Conservation (phyloP, 495 filamentous ascomycete species). For the Aspergillus leporis region DNA sequence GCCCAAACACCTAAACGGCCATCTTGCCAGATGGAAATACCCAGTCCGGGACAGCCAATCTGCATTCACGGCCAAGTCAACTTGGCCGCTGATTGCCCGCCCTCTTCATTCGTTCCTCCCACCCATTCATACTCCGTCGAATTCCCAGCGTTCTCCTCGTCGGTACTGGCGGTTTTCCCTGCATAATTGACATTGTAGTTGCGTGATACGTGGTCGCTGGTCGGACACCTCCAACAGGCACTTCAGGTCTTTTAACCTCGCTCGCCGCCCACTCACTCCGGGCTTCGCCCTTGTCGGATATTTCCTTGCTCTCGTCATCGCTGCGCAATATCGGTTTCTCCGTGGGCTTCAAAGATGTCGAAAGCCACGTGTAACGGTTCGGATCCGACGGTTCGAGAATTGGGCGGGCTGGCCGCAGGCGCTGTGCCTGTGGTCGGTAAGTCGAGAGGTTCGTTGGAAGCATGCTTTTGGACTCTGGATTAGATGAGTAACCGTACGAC, state of each 20-base stretch:
- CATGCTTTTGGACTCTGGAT: constrained; percentile 5
- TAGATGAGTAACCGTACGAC: constrained; percentile 4
- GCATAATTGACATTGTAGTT: constrained; percentile 50
- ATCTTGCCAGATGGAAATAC: neutral
- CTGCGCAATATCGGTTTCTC: constrained; percentile 24
- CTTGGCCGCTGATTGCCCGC: constrained; percentile 13
- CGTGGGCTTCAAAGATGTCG: constrained; percentile 26
- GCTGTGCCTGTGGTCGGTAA: constrained; percentile 42
- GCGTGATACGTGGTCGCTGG: constrained; percentile 52
- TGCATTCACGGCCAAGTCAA: neutral
- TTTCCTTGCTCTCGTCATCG: constrained; percentile 8
- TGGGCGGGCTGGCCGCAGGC: constrained; percentile 37
- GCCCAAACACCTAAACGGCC: neutral
- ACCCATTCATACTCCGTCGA: constrained; percentile 59
- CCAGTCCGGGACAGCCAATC: neutral
- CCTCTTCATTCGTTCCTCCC: constrained; percentile 50
- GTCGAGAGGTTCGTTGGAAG: constrained; percentile 30
- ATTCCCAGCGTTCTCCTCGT: constrained; percentile 56
- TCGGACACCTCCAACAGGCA: constrained; percentile 25
- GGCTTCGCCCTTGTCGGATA: constrained; percentile 12
- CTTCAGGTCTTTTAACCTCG: constrained; percentile 29
- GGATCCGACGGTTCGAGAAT: constrained; percentile 38
- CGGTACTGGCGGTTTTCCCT: constrained; percentile 27
- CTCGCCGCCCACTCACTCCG: constrained; percentile 13
- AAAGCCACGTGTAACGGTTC: constrained; percentile 45